Evolutionary conservation across 768 basidiomycete genomes (phyloP), one percentile per base, ranked within the genome.

Genomic region (Filobasidium wieringae): DNA sequence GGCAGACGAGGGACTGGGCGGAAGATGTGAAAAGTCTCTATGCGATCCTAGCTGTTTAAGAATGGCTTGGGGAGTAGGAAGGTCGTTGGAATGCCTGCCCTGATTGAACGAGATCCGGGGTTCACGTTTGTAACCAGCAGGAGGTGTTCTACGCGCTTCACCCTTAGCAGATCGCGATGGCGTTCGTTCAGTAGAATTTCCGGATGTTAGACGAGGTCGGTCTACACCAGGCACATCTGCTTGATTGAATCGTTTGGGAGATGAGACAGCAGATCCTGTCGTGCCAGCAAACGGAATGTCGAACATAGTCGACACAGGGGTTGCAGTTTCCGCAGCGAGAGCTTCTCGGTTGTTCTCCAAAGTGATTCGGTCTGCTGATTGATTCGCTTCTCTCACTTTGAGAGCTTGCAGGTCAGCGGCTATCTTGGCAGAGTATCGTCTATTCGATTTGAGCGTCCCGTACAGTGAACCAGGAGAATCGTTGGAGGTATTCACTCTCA

Each of bases 1-100:
- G 5, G 86, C 83, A n/a, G 87, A 83, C 1, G 89, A 88, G 19
- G 89, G 89, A 14, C 89, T 91, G 14, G 91, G 87, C 12, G 89
- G 89, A 4, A 93, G 78, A 68, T 88, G 87, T 0, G 90, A 88
- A 73, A 88, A 90, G 72, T 91, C 89, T 7, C 69, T 43, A 11
- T 55, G 66, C 79, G 83, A 58, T 74, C 77, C 54, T 77, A 78
- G 68, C 78, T 84, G 37, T 82, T 84, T 24, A 80, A 82, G 15
- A 80, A 84, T 45, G 83, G 85, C 51, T 84, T 80, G 67, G 29
- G 70, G 67, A 33, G 22, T 19, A 4, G 43, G 43, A 27, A 24
- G 29, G 22, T 47, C 43, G 43, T 24, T 47, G 5, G 43, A 27
- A 47, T 19, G 29, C 27, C 33, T 32, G 8, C 19, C 33, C 33